Evolutionary conservation across 2,329 filamentous ascomycete species (phyloP).

Genomic region (Metarhizium anisopliae): DNA sequence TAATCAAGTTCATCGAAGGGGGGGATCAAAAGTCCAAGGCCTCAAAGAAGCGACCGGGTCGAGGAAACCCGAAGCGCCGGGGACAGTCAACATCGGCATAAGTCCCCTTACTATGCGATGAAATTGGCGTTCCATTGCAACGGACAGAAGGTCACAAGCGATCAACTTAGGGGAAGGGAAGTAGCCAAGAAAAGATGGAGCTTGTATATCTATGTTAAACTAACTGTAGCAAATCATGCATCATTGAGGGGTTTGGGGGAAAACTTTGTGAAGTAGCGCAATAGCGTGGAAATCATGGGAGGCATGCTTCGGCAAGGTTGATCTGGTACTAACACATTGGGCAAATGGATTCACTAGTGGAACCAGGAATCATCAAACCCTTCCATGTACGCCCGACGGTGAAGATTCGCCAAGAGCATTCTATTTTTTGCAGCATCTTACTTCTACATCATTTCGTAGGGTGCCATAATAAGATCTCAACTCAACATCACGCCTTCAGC

Average conservation of each 20-base stretch:
- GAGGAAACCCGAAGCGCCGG: constrained; percentile 48
- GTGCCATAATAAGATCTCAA: neutral
- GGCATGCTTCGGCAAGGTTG: neutral
- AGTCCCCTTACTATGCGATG: neutral
- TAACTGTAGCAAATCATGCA: neutral
- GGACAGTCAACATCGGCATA: constrained; percentile 18
- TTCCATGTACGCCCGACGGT: neutral
- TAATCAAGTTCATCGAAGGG: constrained; percentile 92
- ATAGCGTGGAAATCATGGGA: neutral
- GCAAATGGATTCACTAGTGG: neutral
- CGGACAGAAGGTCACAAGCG: neutral
- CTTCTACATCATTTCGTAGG: neutral
- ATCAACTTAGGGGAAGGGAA: neutral
- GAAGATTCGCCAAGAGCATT: neutral
- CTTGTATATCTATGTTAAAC: neutral
- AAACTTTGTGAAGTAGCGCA: neutral
- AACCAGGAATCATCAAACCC: neutral
- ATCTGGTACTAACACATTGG: neutral
- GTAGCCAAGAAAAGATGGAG: neutral
- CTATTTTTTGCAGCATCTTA: neutral
- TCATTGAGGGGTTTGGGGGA: neutral
- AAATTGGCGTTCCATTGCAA: neutral
- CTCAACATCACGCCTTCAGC: neutral
- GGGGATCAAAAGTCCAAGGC: constrained; percentile 42
- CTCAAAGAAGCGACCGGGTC: constrained; percentile 46